phyloP scores from a whole-genome alignment of 768 basidiomycete species.

The Clathrus columnatus region DNA sequence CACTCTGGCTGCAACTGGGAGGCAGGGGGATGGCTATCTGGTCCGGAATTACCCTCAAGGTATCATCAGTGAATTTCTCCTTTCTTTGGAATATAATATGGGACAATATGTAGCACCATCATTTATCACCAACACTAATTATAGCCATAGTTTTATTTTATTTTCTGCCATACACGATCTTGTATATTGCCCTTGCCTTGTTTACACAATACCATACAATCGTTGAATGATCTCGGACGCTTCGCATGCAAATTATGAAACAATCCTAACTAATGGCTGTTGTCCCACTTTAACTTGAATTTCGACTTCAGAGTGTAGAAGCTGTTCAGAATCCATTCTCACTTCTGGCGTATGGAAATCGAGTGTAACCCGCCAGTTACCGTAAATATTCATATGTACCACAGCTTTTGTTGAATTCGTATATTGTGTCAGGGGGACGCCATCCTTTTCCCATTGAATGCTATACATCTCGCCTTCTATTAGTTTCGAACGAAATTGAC shows the following conservation, averaged over 20 bases:
- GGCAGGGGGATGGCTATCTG: slow-evolving; percentile 48
- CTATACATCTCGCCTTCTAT: slow-evolving; percentile 40
- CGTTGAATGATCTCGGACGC: neutral
- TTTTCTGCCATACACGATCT: neutral
- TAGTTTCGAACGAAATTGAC: slow-evolving; percentile 34
- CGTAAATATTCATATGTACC: slow-evolving; percentile 1
- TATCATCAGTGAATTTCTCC: neutral
- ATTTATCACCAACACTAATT: neutral
- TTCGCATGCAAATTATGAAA: neutral
- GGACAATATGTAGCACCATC: neutral
- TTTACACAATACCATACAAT: neutral
- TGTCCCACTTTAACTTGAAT: neutral
- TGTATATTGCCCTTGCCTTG: slow-evolving; percentile 1
- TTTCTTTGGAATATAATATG: neutral
- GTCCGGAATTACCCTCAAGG: neutral
- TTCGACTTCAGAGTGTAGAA: neutral
- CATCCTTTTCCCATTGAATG: slow-evolving; percentile 49
- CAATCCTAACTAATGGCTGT: neutral
- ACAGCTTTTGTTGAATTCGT: slow-evolving; percentile 37
- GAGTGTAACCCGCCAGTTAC: slow-evolving; percentile 3
- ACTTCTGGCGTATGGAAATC: slow-evolving; percentile 12
- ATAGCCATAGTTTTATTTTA: neutral
- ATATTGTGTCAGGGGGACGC: slow-evolving; percentile 32
- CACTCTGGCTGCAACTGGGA: slow-evolving; percentile 49
- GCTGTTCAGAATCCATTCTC: slow-evolving; percentile 1